These are phyloP conservation scores for Tetrastigma voinierianum DNA, from an alignment of 164 flowering plant species.

Conservation along the genomic window DNA sequence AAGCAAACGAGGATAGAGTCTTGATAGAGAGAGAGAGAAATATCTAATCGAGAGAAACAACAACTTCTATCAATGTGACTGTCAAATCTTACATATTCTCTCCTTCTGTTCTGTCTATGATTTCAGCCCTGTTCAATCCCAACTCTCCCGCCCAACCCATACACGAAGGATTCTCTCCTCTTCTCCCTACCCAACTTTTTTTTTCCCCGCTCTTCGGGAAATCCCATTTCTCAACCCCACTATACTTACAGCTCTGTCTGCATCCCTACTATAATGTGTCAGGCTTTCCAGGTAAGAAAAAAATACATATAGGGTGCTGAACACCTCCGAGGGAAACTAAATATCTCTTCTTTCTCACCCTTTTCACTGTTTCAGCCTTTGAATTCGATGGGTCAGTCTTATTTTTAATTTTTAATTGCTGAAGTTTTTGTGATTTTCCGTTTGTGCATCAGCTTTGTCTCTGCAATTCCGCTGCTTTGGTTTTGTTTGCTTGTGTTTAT, in stretches of 20 bases:
- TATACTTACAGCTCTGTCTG: too few relatives aligned
- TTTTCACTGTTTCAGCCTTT: background rate
- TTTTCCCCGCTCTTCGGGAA: background rate
- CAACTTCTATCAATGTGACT: background rate
- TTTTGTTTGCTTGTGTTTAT: too few relatives aligned
- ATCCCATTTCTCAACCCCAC: background rate
- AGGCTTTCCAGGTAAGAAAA: background rate
- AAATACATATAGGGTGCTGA: too few relatives aligned
- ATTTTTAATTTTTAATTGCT: background rate
- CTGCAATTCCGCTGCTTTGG: too few relatives aligned
- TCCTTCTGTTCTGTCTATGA: slow-evolving; percentile 6
- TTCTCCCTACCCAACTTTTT: background rate
- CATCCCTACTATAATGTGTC: background rate
- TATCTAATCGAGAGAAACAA: background rate
- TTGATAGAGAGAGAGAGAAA: background rate
- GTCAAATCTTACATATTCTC: slow-evolving; percentile 11
- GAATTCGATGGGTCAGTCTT: background rate
- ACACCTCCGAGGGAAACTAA: background rate
- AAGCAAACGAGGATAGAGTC: slow-evolving; percentile 10
- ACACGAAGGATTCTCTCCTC: slow-evolving; percentile 5
- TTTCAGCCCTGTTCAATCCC: slow-evolving; percentile 11
- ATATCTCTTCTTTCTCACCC: background rate
- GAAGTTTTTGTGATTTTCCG: background rate
- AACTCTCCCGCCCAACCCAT: background rate
- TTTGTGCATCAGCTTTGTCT: background rate